A percentile compares a stretch with the other conserved stretches of the same genome.
These are phyloP conservation scores for Pseudognaphalium luteoalbum DNA, from an alignment of 129 eudicot genomes.

Conservation along the genomic window DNA sequence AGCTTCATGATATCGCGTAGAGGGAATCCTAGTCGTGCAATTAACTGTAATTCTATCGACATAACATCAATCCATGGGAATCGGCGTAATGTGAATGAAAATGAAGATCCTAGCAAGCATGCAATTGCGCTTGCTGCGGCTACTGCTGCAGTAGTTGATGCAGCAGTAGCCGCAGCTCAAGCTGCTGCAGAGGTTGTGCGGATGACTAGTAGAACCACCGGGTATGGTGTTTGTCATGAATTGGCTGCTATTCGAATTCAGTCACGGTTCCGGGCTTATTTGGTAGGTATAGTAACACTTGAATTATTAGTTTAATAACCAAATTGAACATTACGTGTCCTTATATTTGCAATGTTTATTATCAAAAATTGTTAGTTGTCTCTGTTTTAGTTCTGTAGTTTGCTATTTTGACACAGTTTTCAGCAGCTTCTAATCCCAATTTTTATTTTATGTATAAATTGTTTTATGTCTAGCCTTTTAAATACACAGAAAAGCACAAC, in stretches of 20 bases:
- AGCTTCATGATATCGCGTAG: conserved; percentile 49
- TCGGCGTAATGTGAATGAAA: neutral
- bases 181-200: conserved; percentile 64
- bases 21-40: conserved; percentile 1
- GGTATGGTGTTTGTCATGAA: conserved; percentile 33
- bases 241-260: conserved; percentile 76
- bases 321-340: neutral
- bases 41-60: conserved; percentile 14
- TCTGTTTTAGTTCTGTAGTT: too few species aligned
- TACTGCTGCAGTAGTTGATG: conserved; percentile 71
- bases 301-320: neutral
- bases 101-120: conserved; percentile 45
- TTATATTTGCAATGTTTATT: too few species aligned
- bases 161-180: conserved; percentile 67
- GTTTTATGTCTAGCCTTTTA: too few species aligned
- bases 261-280: conserved; percentile 71
- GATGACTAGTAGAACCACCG: conserved; percentile 37
- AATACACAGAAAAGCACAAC: too few species aligned
- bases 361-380: too few species aligned
- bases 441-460: too few species aligned
- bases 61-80: neutral
- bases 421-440: neutral
- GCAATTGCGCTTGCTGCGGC: conserved; percentile 72
- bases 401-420: too few species aligned
- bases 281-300: conserved; percentile 46